Percentiles rank a stretch among this genome's conserved stretches.
Evolutionary conservation across 495 filamentous ascomycete species (phyloP).

Genomic region (Stereocaulon alpinum): DNA sequence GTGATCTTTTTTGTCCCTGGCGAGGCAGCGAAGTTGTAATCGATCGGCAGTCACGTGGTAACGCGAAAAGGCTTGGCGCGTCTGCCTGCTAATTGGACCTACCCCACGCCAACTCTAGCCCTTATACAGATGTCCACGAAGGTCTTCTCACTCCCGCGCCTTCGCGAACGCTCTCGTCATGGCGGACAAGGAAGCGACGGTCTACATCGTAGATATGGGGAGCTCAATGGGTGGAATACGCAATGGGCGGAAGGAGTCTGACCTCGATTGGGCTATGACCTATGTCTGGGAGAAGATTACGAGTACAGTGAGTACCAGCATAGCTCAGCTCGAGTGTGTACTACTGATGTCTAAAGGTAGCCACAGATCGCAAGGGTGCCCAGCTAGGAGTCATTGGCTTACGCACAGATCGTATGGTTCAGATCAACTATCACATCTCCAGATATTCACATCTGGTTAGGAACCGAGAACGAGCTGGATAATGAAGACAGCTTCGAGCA

Average conservation of each 20-base stretch:
- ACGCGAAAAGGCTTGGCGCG: background rate
- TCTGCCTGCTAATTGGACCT: background rate
- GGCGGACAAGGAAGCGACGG: conserved; percentile 88
- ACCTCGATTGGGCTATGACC: conserved; percentile 81
- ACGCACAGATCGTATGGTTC: conserved; percentile 54
- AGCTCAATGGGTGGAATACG: conserved; percentile 67
- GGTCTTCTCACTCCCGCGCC: background rate
- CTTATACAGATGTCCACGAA: background rate
- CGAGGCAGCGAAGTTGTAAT: too few relatives aligned
- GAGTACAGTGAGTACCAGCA: conserved; percentile 45
- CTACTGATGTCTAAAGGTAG: conserved; percentile 43
- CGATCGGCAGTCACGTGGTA: background rate
- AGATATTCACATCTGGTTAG: conserved; percentile 28
- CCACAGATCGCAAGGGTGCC: conserved; percentile 72
- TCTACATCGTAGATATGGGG: conserved; percentile 86
- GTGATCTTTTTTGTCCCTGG: too few relatives aligned
- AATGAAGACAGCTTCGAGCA: conserved; percentile 59
- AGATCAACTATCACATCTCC: conserved; percentile 8
- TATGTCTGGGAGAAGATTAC: conserved; percentile 98
- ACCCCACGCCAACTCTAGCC: background rate
- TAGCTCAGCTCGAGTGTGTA: background rate
- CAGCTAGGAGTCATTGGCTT: conserved; percentile 73
- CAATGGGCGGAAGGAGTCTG: conserved; percentile 63
- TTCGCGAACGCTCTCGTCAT: conserved; percentile 34
- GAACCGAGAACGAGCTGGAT: conserved; percentile 56